A percentile compares a stretch with the other conserved stretches of the same genome.
phyloP scores from a whole-genome alignment of 116 monocot species.

The Thalassia testudinum region DNA sequence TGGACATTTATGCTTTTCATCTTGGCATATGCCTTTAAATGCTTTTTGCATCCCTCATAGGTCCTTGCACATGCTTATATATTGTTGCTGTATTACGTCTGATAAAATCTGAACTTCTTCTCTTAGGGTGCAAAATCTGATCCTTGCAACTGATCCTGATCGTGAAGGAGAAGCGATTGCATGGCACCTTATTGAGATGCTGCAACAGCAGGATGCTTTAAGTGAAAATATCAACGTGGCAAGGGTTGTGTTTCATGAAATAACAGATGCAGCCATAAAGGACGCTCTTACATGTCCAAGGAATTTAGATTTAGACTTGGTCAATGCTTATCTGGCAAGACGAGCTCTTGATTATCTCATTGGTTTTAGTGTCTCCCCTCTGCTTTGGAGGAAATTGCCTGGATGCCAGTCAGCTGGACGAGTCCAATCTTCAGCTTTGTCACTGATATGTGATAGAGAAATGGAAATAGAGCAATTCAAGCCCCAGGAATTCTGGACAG shows the following conservation, averaged over 20 bases:
- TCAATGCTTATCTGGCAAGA: slow-evolving; percentile 96
- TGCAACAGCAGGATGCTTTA: slow-evolving; percentile 80
- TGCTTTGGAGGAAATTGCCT: slow-evolving; percentile 90
- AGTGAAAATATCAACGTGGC: slow-evolving; percentile 40
- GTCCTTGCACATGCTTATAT: too few relatives aligned
- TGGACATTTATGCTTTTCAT: too few relatives aligned
- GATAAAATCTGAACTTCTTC: too few relatives aligned
- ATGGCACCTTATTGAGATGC: slow-evolving; percentile 93
- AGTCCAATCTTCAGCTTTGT: slow-evolving; percentile 91
- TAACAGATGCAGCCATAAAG: slow-evolving; percentile 83
- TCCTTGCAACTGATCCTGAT: slow-evolving; percentile 96
- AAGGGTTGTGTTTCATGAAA: slow-evolving; percentile 94
- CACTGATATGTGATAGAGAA: slow-evolving; percentile 87
- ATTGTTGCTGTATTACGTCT: background rate
- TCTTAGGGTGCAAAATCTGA: slow-evolving; percentile 72
- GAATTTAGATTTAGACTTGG: slow-evolving; percentile 65
- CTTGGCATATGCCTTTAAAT: too few relatives aligned
- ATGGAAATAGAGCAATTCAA: slow-evolving; percentile 83
- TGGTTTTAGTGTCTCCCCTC: slow-evolving; percentile 89
- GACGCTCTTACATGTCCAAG: slow-evolving; percentile 68
- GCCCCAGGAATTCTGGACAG: slow-evolving; percentile 74
- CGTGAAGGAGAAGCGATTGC: slow-evolving; percentile 99
- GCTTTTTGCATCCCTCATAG: too few relatives aligned
- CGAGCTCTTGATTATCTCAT: slow-evolving; percentile 96
- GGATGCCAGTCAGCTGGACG: slow-evolving; percentile 96